Evolutionary conservation across 495 filamentous ascomycete species (phyloP).

Genomic region (Podospora australis): DNA sequence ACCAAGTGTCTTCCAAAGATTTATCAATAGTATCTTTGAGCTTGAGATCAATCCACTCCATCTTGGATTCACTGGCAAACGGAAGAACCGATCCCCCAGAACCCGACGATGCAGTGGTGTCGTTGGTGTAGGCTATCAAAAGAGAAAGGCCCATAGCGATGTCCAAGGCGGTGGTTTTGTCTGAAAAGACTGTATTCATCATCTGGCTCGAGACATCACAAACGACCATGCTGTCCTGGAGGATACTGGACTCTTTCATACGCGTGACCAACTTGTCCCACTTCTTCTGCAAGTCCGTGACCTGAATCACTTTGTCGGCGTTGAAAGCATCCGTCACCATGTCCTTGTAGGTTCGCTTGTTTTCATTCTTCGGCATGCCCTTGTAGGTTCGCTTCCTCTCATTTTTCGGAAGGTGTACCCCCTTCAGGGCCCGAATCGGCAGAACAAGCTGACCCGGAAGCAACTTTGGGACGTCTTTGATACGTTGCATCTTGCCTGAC

Average conservation of each 20-base stretch:
- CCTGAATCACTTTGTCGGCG: slow-evolving; percentile 13
- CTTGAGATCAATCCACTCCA: slow-evolving; percentile 27
- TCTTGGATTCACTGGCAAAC: slow-evolving; percentile 27
- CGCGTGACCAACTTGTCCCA: slow-evolving; percentile 44
- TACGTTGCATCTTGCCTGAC: slow-evolving; percentile 17
- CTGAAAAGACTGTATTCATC: slow-evolving; percentile 25
- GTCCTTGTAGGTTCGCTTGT: slow-evolving; percentile 4
- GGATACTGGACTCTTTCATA: slow-evolving; percentile 37
- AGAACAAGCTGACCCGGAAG: slow-evolving; percentile 42
- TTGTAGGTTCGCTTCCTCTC: neutral
- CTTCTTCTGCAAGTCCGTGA: slow-evolving; percentile 37
- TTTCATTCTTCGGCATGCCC: neutral
- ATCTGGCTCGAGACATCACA: slow-evolving; percentile 44
- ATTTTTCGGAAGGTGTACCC: neutral
- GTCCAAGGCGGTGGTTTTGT: slow-evolving; percentile 40
- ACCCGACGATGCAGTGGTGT: slow-evolving; percentile 37
- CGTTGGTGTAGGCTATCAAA: slow-evolving; percentile 38
- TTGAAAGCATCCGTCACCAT: slow-evolving; percentile 7
- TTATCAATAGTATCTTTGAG: slow-evolving; percentile 27
- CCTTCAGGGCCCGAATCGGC: slow-evolving; percentile 31
- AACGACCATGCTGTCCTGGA: slow-evolving; percentile 38
- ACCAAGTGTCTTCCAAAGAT: too few relatives aligned
- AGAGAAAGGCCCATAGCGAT: slow-evolving; percentile 41
- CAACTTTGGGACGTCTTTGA: too few relatives aligned
- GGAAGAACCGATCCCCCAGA: slow-evolving; percentile 42